These are phyloP conservation scores for Parietaria judaica DNA, from an alignment of 306 rosid genomes.

Conservation along the genomic window DNA sequence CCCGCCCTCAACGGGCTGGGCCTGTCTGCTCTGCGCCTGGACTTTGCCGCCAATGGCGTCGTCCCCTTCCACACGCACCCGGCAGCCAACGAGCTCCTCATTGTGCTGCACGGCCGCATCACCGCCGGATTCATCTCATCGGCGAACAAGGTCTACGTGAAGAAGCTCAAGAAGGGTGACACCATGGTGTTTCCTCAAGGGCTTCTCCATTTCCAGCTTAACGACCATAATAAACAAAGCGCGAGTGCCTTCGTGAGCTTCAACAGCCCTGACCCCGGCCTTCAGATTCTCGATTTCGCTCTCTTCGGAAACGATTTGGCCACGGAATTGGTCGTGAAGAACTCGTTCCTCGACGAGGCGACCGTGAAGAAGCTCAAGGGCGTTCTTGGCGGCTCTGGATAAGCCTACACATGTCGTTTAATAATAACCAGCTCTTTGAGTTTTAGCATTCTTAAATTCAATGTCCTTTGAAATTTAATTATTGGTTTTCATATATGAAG, in stretches of 20 bases:
- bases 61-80: constrained; percentile 83
- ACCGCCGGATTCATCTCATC: constrained; percentile 62
- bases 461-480: too few species aligned
- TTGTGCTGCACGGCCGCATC: constrained; percentile 41
- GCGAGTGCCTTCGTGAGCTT: constrained; percentile 35
- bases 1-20: constrained; percentile 76
- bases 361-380: constrained; percentile 71
- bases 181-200: constrained; percentile 79
- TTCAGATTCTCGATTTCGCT: constrained; percentile 59
- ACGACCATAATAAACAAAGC: constrained; percentile 16
- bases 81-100: constrained; percentile 43
- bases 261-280: constrained; percentile 65
- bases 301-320: constrained; percentile 63
- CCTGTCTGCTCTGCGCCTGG: constrained; percentile 49
- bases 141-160: constrained; percentile 41
- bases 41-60: constrained; percentile 51
- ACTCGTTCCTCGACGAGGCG: constrained; percentile 56
- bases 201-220: constrained; percentile 62
- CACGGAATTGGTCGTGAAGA: constrained; percentile 29
- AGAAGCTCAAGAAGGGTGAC: constrained; percentile 58
- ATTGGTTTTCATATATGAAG: too few species aligned
- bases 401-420: background rate
- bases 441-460: too few species aligned
- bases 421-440: too few species aligned
- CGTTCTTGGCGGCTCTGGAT: constrained; percentile 72